Percentiles rank a stretch among this genome's conserved stretches.
Conservation (phyloP, 495 filamentous ascomycete genomes). For the Aspergillus mulundensis region DNA sequence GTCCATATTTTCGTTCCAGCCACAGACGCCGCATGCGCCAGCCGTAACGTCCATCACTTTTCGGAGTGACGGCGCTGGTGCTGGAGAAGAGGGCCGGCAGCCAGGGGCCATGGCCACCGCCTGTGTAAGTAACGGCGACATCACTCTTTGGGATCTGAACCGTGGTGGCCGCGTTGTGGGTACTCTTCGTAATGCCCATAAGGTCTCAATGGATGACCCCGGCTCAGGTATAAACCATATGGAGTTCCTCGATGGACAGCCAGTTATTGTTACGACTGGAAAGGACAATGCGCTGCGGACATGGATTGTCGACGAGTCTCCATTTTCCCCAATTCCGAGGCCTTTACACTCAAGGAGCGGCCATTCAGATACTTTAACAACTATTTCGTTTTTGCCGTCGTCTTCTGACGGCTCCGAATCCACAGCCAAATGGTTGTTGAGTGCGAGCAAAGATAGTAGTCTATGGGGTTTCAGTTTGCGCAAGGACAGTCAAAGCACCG, state of each 20-base stretch:
- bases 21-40: conserved; percentile 46
- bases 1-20: conserved; percentile 60
- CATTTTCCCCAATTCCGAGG: conserved; percentile 77
- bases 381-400: conserved; percentile 74
- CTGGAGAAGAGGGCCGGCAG: conserved; percentile 76
- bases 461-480: conserved; percentile 94
- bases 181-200: conserved; percentile 79
- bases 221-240: conserved; percentile 64
- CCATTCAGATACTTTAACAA: conserved; percentile 79
- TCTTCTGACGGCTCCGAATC: conserved; percentile 85
- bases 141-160: conserved; percentile 95
- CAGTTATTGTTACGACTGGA: conserved; percentile 82
- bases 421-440: conserved; percentile 90
- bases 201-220: conserved; percentile 56
- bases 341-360: conserved; percentile 80
- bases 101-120: conserved; percentile 85
- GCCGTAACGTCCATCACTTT: conserved; percentile 80
- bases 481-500: conserved; percentile 88
- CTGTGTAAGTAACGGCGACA: conserved; percentile 66
- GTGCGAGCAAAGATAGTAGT: conserved; percentile 79
- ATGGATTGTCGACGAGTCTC: conserved; percentile 89
- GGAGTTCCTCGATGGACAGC: conserved; percentile 89
- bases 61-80: conserved; percentile 84
- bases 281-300: conserved; percentile 90
- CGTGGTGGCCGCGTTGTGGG: conserved; percentile 77